Percentiles rank a stretch among this genome's conserved stretches.
Evolutionary conservation across 148 eudicot species (phyloP).

Genomic region (Dianthus caryophyllus): DNA sequence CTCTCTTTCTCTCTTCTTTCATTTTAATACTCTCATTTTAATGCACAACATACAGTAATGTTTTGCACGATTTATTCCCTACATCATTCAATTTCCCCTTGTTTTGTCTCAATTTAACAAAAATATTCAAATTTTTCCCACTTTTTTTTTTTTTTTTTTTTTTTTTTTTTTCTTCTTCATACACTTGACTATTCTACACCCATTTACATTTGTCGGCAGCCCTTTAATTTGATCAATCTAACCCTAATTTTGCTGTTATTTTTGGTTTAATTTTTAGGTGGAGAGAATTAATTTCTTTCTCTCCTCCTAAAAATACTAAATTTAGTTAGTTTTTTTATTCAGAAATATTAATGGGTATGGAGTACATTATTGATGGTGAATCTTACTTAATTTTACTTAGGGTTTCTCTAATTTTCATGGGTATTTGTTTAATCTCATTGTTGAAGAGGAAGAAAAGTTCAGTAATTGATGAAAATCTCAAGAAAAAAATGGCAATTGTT

Average conservation of each 20-base stretch:
- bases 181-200: background rate
- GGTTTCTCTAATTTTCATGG: slow-evolving; percentile 25
- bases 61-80: background rate
- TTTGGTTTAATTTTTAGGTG: slow-evolving; percentile 2
- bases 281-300: slow-evolving; percentile 16
- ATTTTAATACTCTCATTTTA: slow-evolving; percentile 1
- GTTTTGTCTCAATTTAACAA: background rate
- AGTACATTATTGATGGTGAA: slow-evolving; percentile 22
- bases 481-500: slow-evolving; percentile 31
- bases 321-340: background rate
- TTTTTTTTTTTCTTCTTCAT: background rate
- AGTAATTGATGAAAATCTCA: background rate
- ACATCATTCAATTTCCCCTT: background rate
- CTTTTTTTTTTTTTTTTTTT: too few species aligned
- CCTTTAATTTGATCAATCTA: background rate
- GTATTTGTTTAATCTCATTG: slow-evolving; percentile 26
- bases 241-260: background rate
- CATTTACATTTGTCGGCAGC: slow-evolving; percentile 14
- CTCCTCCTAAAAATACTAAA: background rate
- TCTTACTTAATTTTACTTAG: slow-evolving; percentile 25
- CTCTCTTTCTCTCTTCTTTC: background rate
- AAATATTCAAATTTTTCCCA: background rate
- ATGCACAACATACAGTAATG: background rate
- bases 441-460: slow-evolving; percentile 17
- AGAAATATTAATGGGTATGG: slow-evolving; percentile 2